Evolutionary conservation across 1,284 basidiomycete genomes (phyloP).

Genomic region (Rhodotorula glutinis): DNA sequence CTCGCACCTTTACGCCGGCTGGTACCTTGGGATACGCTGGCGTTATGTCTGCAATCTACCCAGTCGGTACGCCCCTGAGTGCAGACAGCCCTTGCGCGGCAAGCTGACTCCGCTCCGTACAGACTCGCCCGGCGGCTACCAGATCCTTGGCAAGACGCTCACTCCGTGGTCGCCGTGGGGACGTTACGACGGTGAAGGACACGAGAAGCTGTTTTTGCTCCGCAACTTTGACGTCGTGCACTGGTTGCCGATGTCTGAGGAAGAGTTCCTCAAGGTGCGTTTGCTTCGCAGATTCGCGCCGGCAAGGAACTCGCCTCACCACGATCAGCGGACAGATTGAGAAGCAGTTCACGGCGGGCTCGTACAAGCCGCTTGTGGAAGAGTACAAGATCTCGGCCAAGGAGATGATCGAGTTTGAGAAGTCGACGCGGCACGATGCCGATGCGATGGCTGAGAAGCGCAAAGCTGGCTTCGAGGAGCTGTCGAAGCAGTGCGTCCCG

Average conservation of each 20-base stretch:
- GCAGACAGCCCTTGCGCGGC: neutral
- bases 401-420: constrained; percentile 22
- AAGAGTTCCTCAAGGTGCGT: constrained; percentile 32
- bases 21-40: constrained; percentile 45
- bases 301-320: too few relatives aligned
- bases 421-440: constrained; percentile 7
- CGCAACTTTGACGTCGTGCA: constrained; percentile 63
- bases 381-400: constrained; percentile 18
- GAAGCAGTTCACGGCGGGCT: constrained; percentile 61
- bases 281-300: neutral
- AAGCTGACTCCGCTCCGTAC: too few relatives aligned
- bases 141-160: constrained; percentile 54
- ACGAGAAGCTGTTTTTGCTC: constrained; percentile 49
- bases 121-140: constrained; percentile 64
- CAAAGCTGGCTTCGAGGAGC: constrained; percentile 14
- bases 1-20: constrained; percentile 48
- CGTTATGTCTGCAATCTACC: constrained; percentile 61
- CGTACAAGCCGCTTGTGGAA: constrained; percentile 58
- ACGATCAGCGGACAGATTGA: constrained; percentile 51
- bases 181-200: constrained; percentile 9
- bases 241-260: constrained; percentile 45
- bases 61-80: constrained; percentile 35
- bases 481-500: constrained; percentile 15
- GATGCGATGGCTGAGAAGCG: neutral
- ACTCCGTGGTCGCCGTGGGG: constrained; percentile 55